phyloP scores from a whole-genome alignment of 2,329 filamentous ascomycete species.

The Diaporthe eres region DNA sequence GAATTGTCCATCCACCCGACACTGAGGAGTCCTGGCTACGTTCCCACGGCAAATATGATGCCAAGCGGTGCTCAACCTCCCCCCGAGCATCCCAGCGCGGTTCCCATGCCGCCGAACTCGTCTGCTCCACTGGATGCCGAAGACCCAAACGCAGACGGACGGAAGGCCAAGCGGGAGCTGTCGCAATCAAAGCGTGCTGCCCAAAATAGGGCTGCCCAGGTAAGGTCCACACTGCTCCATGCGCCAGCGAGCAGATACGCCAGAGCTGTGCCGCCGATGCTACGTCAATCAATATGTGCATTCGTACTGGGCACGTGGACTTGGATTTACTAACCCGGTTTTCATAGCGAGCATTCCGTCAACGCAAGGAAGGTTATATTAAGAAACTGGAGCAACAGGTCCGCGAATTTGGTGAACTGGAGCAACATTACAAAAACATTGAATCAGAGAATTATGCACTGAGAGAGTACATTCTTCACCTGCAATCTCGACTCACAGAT shows the following conservation, averaged over 20 bases:
- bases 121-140: slow-evolving; percentile 46
- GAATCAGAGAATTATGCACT: slow-evolving; percentile 92
- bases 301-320: neutral
- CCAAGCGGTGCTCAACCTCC: slow-evolving; percentile 47
- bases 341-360: slow-evolving; percentile 89
- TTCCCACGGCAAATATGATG: slow-evolving; percentile 52
- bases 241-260: slow-evolving; percentile 28
- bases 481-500: slow-evolving; percentile 90
- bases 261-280: slow-evolving; percentile 40
- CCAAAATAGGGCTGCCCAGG: slow-evolving; percentile 97
- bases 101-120: slow-evolving; percentile 50
- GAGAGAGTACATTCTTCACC: slow-evolving; percentile 90
- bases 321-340: slow-evolving; percentile 6
- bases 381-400: slow-evolving; percentile 97
- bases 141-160: slow-evolving; percentile 62
- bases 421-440: slow-evolving; percentile 82
- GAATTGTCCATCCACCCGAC: slow-evolving; percentile 66
- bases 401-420: slow-evolving; percentile 81
- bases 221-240: slow-evolving; percentile 60
- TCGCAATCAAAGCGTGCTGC: slow-evolving; percentile 97
- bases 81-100: slow-evolving; percentile 46
- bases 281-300: slow-evolving; percentile 43
- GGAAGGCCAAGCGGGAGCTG: slow-evolving; percentile 89
- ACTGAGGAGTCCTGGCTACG: slow-evolving; percentile 53
- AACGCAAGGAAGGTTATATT: slow-evolving; percentile 98